Base-by-base conservation (phyloP, 768 basidiomycete species). In the Kwoniella sp. region DNA sequence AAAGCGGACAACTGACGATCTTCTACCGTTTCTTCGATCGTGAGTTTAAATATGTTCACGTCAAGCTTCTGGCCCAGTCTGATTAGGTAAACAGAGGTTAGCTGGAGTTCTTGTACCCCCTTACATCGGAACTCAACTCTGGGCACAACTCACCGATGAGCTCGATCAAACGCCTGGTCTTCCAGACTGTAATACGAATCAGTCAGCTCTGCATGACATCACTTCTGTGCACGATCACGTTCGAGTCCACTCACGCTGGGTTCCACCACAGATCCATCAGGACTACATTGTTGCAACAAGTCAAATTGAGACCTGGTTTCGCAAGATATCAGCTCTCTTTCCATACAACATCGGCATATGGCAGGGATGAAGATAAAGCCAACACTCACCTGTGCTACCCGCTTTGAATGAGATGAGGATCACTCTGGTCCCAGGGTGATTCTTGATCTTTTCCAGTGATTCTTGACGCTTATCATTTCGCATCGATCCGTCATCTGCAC, bases 341-440 rank as follows among this genome's bases (percentile, higher is more conserved):
- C 55, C 24, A 24, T 25, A n/a, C n/a, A n/a, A n/a, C n/a, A n/a
- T n/a, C n/a, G n/a, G n/a, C n/a, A n/a, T n/a, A n/a, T n/a, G n/a
- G n/a, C n/a, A n/a, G n/a, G n/a, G n/a, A n/a, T n/a, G n/a, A n/a
- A n/a, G n/a, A n/a, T 30, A n/a, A 44, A 50, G 15, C 8, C 6
- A 1, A 8, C 37, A 21, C 63, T 58, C 24, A 90, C 91, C 91
- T n/a, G 90, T 92, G 73, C 90, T 90, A 3, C 93, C 93, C 27
- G 93, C 92, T 79, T 94, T 96, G 85, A 97, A 94, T 0, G 92
- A 96, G 67, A 98, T 93, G 67, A 99, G 81, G 65, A 98, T 96
- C 47, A 95, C 87, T 30, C 85, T 85, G 12, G 84, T 86, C 17
- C 71, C 82, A 26, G 79, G 78, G 76, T 85, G 86, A 19, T 68